Evolutionary conservation across 2,329 filamentous ascomycete genomes (phyloP).

Genomic region (Penicillium occitanis): DNA sequence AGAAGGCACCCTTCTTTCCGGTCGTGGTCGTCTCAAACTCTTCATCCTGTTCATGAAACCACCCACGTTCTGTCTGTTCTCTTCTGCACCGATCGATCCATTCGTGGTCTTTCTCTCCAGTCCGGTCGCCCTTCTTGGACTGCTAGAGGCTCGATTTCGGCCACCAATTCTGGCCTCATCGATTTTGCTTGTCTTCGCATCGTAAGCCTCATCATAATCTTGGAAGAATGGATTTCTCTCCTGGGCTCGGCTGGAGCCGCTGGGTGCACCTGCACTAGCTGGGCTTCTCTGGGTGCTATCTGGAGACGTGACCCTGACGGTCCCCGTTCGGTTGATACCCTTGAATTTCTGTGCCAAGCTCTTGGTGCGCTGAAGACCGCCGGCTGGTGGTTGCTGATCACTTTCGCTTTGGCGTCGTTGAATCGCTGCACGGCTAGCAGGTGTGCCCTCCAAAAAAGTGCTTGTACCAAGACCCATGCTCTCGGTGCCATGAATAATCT

Average conservation of each 20-base stretch:
- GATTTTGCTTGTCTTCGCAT: conserved; percentile 62
- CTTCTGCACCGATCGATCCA: conserved; percentile 43
- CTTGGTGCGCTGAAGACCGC: conserved; percentile 82
- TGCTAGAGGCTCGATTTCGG: conserved; percentile 55
- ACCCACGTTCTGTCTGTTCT: conserved; percentile 48
- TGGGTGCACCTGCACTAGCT: conserved; percentile 30
- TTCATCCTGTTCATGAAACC: conserved; percentile 78
- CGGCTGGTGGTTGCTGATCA: conserved; percentile 47
- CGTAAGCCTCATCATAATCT: conserved; percentile 70
- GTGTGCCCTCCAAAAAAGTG: conserved; percentile 92
- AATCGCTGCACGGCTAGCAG: conserved; percentile 77
- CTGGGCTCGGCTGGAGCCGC: conserved; percentile 37
- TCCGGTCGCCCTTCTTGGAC: conserved; percentile 53
- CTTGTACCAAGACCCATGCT: conserved; percentile 84
- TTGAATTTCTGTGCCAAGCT: conserved; percentile 90
- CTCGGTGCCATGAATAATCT: conserved; percentile 80
- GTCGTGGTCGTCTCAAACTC: conserved; percentile 64
- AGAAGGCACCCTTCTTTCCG: conserved; percentile 31
- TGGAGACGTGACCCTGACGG: conserved; percentile 60
- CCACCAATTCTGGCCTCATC: conserved; percentile 44
- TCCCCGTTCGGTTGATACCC: conserved; percentile 67
- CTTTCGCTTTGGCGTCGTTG: conserved; percentile 72
- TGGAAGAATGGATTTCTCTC: conserved; percentile 78
- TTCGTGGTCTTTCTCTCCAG: conserved; percentile 67
- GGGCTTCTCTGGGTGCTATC: conserved; percentile 45